These are phyloP conservation scores for Aspergillus quadricinctus DNA, from an alignment of 2,329 filamentous ascomycete genomes.

Conservation along the genomic window DNA sequence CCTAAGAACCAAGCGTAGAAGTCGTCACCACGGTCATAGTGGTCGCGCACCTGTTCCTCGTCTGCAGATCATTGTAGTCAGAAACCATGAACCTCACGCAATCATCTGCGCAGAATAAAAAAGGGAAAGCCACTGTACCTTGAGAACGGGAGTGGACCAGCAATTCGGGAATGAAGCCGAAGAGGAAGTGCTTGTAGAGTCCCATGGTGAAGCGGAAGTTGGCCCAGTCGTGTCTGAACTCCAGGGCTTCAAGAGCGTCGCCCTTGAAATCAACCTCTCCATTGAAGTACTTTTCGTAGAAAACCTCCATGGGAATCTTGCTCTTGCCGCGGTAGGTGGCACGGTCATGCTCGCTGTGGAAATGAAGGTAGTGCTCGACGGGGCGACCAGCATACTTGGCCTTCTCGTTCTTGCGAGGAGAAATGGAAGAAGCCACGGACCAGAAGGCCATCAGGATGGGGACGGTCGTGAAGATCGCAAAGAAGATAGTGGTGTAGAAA, in stretches of 20 bases:
- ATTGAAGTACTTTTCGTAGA: slow-evolving; percentile 97
- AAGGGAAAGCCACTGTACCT: slow-evolving; percentile 46
- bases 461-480: slow-evolving; percentile 70
- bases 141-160: slow-evolving; percentile 90
- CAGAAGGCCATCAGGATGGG: slow-evolving; percentile 81
- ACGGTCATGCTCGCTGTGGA: slow-evolving; percentile 44
- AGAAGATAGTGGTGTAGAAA: slow-evolving; percentile 81
- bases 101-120: neutral
- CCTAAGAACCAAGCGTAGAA: slow-evolving; percentile 99
- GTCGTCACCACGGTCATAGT: slow-evolving; percentile 97
- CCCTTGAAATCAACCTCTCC: slow-evolving; percentile 94
- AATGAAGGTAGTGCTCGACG: slow-evolving; percentile 74
- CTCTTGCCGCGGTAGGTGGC: slow-evolving; percentile 47
- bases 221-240: slow-evolving; percentile 96
- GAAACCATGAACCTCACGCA: neutral
- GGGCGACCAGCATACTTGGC: slow-evolving; percentile 78
- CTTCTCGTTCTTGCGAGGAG: slow-evolving; percentile 90
- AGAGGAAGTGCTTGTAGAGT: slow-evolving; percentile 83
- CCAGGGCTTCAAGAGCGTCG: slow-evolving; percentile 80
- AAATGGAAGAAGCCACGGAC: slow-evolving; percentile 72
- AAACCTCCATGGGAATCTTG: slow-evolving; percentile 64
- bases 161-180: slow-evolving; percentile 81
- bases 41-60: slow-evolving; percentile 94
- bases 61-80: slow-evolving; percentile 50
- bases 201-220: slow-evolving; percentile 85